phyloP scores from a whole-genome alignment of 805 yeast species.

The Candida ortonii region DNA sequence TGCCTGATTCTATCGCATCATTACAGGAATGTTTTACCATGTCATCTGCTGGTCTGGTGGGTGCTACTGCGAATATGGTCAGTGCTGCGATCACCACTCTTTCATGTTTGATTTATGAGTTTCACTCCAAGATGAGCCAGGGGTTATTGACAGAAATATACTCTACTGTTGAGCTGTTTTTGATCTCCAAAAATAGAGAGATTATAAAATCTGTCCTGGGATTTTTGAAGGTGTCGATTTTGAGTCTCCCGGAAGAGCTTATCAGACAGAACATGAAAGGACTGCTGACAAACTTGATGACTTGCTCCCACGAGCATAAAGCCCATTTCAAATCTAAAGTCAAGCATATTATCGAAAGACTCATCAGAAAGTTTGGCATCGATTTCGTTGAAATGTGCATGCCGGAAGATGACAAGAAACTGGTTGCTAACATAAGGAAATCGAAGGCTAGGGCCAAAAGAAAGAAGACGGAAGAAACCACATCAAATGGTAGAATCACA shows the following conservation, averaged over 20 bases:
- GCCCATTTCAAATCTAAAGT: constrained; percentile 93
- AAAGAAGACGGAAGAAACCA: constrained; percentile 46
- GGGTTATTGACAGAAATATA: constrained; percentile 70
- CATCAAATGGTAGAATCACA: constrained; percentile 19
- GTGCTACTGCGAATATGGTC: constrained; percentile 91
- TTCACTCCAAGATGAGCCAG: constrained; percentile 58
- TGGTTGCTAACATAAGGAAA: constrained; percentile 82
- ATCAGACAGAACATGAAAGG: constrained; percentile 64
- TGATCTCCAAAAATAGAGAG: constrained; percentile 88
- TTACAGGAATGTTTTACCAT: constrained; percentile 85
- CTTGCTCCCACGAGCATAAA: constrained; percentile 94
- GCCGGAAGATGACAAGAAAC: constrained; percentile 86
- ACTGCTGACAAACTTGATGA: constrained; percentile 69
- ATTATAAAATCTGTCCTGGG: constrained; percentile 94
- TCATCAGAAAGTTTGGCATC: constrained; percentile 86
- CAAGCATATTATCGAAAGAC: constrained; percentile 87
- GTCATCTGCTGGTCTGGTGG: constrained; percentile 95
- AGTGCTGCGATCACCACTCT: constrained; percentile 93
- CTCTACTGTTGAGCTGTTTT: constrained; percentile 82
- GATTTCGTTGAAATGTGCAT: constrained; percentile 78
- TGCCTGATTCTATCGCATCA: constrained; percentile 65
- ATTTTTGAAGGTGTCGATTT: constrained; percentile 83
- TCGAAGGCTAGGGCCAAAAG: constrained; percentile 80
- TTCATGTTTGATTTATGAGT: constrained; percentile 84
- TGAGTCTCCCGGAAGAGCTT: constrained; percentile 75